A percentile compares a stretch with the other conserved stretches of the same genome.
phyloP scores from a whole-genome alignment of 1,284 basidiomycete genomes.

The Leccinum pachyderme region DNA sequence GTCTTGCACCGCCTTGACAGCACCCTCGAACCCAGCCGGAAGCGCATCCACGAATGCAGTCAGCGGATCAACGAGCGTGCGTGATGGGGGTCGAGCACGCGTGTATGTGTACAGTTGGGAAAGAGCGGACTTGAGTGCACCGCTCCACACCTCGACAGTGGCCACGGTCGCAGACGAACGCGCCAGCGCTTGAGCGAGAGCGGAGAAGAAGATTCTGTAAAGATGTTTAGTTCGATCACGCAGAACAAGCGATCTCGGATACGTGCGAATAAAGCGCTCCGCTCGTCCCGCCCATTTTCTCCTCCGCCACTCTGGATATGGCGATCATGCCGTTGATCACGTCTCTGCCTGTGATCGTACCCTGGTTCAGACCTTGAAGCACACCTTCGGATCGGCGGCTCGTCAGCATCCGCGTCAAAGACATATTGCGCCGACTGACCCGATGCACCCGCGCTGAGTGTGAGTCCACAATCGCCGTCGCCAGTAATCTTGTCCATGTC shows the following conservation, averaged over 20 bases:
- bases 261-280: conserved; percentile 88
- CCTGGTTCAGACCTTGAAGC: conserved; percentile 35
- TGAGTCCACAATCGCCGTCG: conserved; percentile 80
- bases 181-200: conserved; percentile 76
- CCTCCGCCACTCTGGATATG: conserved; percentile 76
- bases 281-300: conserved; percentile 90
- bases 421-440: conserved; percentile 30
- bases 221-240: neutral
- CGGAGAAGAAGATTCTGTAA: conserved; percentile 82
- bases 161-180: conserved; percentile 36
- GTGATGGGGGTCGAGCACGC: conserved; percentile 82
- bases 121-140: conserved; percentile 62
- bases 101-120: conserved; percentile 83
- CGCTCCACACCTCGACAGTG: conserved; percentile 61
- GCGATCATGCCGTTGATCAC: conserved; percentile 61
- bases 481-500: conserved; percentile 81
- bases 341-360: conserved; percentile 45
- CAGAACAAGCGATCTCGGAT: neutral
- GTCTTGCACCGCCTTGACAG: conserved; percentile 61
- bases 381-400: conserved; percentile 38
- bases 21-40: conserved; percentile 45
- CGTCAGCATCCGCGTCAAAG: neutral
- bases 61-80: conserved; percentile 90
- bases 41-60: conserved; percentile 68
- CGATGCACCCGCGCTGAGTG: conserved; percentile 71